Evolutionary conservation across 129 eudicot genomes (phyloP).

Genomic region (Erigeron canadensis): DNA sequence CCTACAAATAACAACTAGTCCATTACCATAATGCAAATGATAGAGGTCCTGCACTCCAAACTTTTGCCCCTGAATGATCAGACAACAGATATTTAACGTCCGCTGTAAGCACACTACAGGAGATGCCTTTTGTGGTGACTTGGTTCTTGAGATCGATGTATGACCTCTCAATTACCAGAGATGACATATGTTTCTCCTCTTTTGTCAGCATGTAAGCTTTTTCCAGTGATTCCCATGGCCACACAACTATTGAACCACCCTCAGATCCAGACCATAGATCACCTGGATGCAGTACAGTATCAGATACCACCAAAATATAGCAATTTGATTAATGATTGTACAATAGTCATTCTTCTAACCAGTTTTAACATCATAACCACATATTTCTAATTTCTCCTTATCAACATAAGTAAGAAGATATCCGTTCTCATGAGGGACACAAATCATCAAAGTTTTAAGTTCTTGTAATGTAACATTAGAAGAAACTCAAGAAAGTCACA

Average conservation of each 20-base stretch:
- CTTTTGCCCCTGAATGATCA: conserved; percentile 70
- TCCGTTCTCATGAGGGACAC: background rate
- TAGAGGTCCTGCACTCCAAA: conserved; percentile 82
- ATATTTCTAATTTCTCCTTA: background rate
- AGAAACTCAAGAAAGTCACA: conserved; percentile 20
- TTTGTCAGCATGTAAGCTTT: conserved; percentile 51
- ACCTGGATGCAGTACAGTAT: conserved; percentile 49
- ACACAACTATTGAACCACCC: conserved; percentile 73
- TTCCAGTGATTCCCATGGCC: conserved; percentile 96
- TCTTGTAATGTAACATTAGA: background rate
- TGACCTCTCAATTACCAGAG: conserved; percentile 60
- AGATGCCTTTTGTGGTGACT: conserved; percentile 57
- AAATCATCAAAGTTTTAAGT: background rate
- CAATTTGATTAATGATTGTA: conserved; percentile 11
- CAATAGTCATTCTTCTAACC: conserved; percentile 1
- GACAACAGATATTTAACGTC: conserved; percentile 76
- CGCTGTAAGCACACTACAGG: conserved; percentile 68
- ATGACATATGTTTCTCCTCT: conserved; percentile 76
- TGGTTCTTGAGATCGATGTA: conserved; percentile 88
- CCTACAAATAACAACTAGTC: background rate
- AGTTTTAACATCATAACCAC: conserved; percentile 8
- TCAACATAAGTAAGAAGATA: background rate
- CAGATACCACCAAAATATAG: conserved; percentile 20
- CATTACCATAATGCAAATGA: conserved; percentile 89
- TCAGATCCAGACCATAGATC: conserved; percentile 99